Percentiles rank a stretch among this genome's conserved stretches.
phyloP scores from a whole-genome alignment of 768 basidiomycete genomes.

The Candolleomyces aberdarensis region DNA sequence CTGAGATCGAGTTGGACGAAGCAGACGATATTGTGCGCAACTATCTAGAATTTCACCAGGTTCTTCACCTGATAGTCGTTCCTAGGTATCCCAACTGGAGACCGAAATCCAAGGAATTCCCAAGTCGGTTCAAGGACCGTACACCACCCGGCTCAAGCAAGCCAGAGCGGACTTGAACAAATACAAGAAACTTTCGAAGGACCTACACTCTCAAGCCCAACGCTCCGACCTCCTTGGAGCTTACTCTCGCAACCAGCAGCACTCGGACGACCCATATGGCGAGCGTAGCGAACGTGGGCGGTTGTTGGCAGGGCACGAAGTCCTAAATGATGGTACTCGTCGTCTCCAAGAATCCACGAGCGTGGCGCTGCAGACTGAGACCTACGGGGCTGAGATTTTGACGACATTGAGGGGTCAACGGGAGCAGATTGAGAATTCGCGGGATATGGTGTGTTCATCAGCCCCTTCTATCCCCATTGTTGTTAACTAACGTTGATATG shows the following conservation, averaged over 20 bases:
- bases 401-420: slow-evolving; percentile 75
- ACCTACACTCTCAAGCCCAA: slow-evolving; percentile 60
- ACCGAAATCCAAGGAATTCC: slow-evolving; percentile 92
- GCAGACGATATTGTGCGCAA: slow-evolving; percentile 85
- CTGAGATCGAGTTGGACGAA: slow-evolving; percentile 89
- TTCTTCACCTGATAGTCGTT: not conserved
- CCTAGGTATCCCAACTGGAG: slow-evolving; percentile 90
- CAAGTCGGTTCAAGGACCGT: slow-evolving; percentile 70
- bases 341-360: slow-evolving; percentile 77
- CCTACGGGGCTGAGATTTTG: slow-evolving; percentile 86
- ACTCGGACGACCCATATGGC: slow-evolving; percentile 73
- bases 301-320: slow-evolving; percentile 67
- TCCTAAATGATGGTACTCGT: slow-evolving; percentile 70
- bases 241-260: slow-evolving; percentile 10
- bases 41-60: not conserved
- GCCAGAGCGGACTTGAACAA: slow-evolving; percentile 69
- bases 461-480: not conserved
- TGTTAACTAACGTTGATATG: not conserved
- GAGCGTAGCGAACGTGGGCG: slow-evolving; percentile 64
- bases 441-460: slow-evolving; percentile 63
- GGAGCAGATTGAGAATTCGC: slow-evolving; percentile 86
- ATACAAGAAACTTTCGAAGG: slow-evolving; percentile 77
- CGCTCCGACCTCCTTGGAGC: slow-evolving; percentile 60
- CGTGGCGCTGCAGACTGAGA: slow-evolving; percentile 90
- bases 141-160: slow-evolving; percentile 61